Percentiles rank a stretch among this genome's conserved stretches.
These are phyloP conservation scores for Wickerhamiella lipophila DNA, from an alignment of 805 yeast species.

Conservation along the genomic window DNA sequence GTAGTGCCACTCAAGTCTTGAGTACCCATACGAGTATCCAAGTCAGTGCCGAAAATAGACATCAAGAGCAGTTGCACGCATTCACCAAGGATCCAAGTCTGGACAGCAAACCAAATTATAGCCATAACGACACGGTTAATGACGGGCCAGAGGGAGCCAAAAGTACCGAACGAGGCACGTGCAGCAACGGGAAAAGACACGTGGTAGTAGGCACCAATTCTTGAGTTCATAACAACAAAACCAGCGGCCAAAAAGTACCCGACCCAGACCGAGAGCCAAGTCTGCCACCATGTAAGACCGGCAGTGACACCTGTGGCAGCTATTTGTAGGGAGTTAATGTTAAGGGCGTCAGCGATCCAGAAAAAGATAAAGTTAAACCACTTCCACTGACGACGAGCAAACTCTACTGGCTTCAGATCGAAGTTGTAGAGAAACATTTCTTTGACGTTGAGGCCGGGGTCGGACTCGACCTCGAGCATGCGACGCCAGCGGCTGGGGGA, in stretches of 20 bases:
- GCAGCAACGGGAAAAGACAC: conserved; percentile 73
- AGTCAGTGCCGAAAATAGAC: conserved; percentile 41
- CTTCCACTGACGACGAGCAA: conserved; percentile 63
- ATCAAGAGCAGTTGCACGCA: conserved; percentile 67
- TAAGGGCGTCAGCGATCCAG: conserved; percentile 85
- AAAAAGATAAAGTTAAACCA: conserved; percentile 71
- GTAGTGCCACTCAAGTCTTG: conserved; percentile 46
- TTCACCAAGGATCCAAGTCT: conserved; percentile 72
- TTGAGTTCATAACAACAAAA: conserved; percentile 57
- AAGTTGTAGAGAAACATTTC: conserved; percentile 60
- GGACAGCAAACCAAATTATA: conserved; percentile 79
- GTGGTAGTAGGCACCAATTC: conserved; percentile 73
- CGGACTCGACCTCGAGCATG: conserved; percentile 24
- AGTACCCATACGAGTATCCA: conserved; percentile 36
- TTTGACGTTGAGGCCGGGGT: conserved; percentile 36
- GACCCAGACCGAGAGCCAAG: conserved; percentile 80
- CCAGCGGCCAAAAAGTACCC: conserved; percentile 62
- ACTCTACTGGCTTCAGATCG: conserved; percentile 43
- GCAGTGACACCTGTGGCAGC: conserved; percentile 73
- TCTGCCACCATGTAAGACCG: conserved; percentile 83
- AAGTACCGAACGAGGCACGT: conserved; percentile 74
- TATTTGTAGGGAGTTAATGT: conserved; percentile 82
- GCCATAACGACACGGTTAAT: conserved; percentile 81
- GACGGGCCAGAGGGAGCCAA: conserved; percentile 81
- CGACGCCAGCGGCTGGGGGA: conserved; percentile 3